These are phyloP conservation scores for Fusarium sterilihyphosum DNA, from an alignment of 2,329 filamentous ascomycete species.

Conservation along the genomic window DNA sequence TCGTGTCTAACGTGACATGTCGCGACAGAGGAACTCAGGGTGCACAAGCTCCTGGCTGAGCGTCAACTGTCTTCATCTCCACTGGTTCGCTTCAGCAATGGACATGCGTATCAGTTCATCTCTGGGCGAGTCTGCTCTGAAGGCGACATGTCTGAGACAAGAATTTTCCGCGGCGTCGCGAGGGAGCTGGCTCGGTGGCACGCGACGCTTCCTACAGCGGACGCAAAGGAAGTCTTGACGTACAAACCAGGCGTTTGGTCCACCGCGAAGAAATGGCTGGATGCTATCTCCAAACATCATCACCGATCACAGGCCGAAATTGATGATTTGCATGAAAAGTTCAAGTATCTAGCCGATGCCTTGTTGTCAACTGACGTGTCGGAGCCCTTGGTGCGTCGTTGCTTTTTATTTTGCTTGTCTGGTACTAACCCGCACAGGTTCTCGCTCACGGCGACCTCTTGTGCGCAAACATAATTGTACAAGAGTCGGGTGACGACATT, in stretches of 20 bases:
- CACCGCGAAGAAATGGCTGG: constrained; percentile 36
- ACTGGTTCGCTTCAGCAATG: constrained; percentile 34
- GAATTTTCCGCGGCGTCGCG: constrained; percentile 29
- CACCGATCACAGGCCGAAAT: constrained; percentile 1
- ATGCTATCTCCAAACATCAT: constrained; percentile 17
- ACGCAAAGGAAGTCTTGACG: not conserved
- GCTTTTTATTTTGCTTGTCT: not conserved
- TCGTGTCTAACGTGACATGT: constrained; percentile 14
- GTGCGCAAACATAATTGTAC: constrained; percentile 37
- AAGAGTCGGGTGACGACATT: constrained; percentile 1
- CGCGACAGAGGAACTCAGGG: constrained; percentile 31
- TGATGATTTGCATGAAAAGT: constrained; percentile 14
- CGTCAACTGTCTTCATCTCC: constrained; percentile 26
- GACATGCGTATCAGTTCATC: constrained; percentile 35
- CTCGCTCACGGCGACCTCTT: constrained; percentile 37
- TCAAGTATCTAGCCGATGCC: constrained; percentile 21
- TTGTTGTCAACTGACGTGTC: constrained; percentile 13
- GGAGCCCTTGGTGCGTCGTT: constrained; percentile 30
- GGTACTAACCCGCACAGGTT: constrained; percentile 11
- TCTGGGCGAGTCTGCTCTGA: constrained; percentile 24
- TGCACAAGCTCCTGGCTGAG: constrained; percentile 32
- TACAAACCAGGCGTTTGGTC: constrained; percentile 33
- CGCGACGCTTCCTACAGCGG: constrained; percentile 4
- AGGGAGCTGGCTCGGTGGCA: constrained; percentile 36
- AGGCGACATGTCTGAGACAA: constrained; percentile 21